Percentiles rank a stretch among this genome's conserved stretches.
Conservation (phyloP, 2,329 filamentous ascomycete species). For the Aspergillus hortae region DNA sequence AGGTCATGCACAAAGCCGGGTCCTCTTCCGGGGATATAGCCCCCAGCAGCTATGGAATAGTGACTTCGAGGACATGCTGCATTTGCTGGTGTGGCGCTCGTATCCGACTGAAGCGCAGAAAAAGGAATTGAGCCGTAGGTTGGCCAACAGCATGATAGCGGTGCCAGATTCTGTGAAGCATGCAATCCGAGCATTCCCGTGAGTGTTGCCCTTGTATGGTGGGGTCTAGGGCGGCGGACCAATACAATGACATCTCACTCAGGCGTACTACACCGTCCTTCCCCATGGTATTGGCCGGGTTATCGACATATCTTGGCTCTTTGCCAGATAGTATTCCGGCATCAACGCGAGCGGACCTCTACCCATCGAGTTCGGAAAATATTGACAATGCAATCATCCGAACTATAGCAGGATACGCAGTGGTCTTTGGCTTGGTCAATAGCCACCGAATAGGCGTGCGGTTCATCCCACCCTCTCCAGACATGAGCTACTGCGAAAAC, state of each 20-base stretch:
- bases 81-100: conserved; percentile 28
- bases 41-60: conserved; percentile 28
- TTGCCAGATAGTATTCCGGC: conserved; percentile 20
- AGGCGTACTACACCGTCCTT: conserved; percentile 21
- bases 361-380: conserved; percentile 17
- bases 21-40: conserved; percentile 28
- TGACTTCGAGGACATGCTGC: conserved; percentile 31
- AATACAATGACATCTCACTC: not conserved
- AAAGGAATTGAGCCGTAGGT: conserved; percentile 13
- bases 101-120: conserved; percentile 22
- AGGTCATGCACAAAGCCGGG: conserved; percentile 22
- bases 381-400: conserved; percentile 23
- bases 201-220: not conserved
- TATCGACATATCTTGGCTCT: conserved; percentile 25
- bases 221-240: not conserved
- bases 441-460: conserved; percentile 21
- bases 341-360: conserved; percentile 17
- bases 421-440: conserved; percentile 22
- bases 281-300: conserved; percentile 25
- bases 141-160: conserved; percentile 19
- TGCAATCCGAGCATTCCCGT: conserved; percentile 25
- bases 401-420: conserved; percentile 23
- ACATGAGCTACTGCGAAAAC: conserved; percentile 54
- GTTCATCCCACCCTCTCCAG: conserved; percentile 24
- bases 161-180: conserved; percentile 22